Percentiles rank a stretch among this genome's conserved stretches.
These are phyloP conservation scores for Dictyostelium capitatum DNA, from an alignment of 78 protist species.

Conservation along the genomic window DNA sequence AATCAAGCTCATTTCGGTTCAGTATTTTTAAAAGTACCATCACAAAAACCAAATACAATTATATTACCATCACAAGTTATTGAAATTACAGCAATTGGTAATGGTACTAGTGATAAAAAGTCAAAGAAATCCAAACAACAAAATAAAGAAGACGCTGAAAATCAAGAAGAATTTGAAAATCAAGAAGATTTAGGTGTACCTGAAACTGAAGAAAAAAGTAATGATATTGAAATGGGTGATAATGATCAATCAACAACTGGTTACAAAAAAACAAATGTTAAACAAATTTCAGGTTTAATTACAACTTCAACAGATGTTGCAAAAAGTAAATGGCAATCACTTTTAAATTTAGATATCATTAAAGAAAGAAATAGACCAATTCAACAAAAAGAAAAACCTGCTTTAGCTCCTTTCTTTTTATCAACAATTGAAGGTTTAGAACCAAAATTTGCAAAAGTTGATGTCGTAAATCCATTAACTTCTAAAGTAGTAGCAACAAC, in stretches of 20 bases:
- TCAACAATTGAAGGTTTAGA: slow-evolving; percentile 69
- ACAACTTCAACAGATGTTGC: slow-evolving; percentile 51
- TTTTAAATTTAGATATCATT: slow-evolving; percentile 73
- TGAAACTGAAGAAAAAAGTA: background rate
- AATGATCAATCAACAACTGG: background rate
- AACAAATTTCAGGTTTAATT: slow-evolving; percentile 36
- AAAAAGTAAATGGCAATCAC: slow-evolving; percentile 79
- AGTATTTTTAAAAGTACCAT: background rate
- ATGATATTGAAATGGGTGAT: background rate
- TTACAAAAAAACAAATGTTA: background rate
- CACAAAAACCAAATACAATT: background rate
- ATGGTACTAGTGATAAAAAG: background rate
- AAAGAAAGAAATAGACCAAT: slow-evolving; percentile 80
- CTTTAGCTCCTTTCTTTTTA: slow-evolving; percentile 84
- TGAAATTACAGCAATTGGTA: background rate
- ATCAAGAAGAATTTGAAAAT: slow-evolving; percentile 7
- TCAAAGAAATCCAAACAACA: slow-evolving; percentile 1
- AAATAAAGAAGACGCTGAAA: slow-evolving; percentile 8
- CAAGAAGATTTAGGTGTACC: background rate
- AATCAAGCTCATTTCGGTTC: slow-evolving; percentile 79
- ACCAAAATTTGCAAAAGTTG: slow-evolving; percentile 40
- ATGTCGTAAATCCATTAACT: background rate
- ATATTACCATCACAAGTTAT: background rate
- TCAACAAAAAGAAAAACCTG: slow-evolving; percentile 44
- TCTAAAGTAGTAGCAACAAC: background rate